These are phyloP conservation scores for Plasmodium blacklocki DNA, from an alignment of 169 alveolate species.

Conservation along the genomic window DNA sequence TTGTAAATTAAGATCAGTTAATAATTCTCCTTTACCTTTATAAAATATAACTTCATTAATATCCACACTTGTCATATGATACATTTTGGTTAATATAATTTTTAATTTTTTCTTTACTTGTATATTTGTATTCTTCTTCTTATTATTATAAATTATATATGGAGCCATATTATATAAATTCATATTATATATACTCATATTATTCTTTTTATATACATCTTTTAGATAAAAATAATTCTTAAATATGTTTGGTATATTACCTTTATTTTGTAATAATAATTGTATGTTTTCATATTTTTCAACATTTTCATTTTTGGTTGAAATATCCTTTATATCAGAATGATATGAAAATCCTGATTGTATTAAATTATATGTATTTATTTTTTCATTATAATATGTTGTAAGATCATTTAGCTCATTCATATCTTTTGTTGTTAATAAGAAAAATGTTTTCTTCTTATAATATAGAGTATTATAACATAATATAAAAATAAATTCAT, in stretches of 20 bases:
- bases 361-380: constrained; percentile 13
- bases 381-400: not conserved
- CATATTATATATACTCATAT: no score
- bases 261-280: constrained; percentile 10
- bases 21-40: constrained; percentile 17
- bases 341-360: constrained; percentile 31
- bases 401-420: constrained; percentile 5
- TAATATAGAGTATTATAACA: constrained; percentile 33
- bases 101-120: constrained; percentile 12
- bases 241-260: no score
- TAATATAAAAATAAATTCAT: constrained; percentile 46
- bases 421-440: constrained; percentile 26
- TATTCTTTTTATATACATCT: no score
- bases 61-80: constrained; percentile 7
- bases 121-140: not conserved
- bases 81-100: constrained; percentile 8
- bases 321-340: not conserved
- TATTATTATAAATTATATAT: no score
- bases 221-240: no score
- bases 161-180: no score
- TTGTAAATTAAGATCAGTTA: constrained; percentile 19
- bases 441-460: constrained; percentile 16
- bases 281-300: not conserved
- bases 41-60: constrained; percentile 16
- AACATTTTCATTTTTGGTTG: not conserved